Evolutionary conservation across 2,329 filamentous ascomycete species (phyloP), one percentile per base, ranked within the genome.

Genomic region (Clarireedia homoeocarpa): DNA sequence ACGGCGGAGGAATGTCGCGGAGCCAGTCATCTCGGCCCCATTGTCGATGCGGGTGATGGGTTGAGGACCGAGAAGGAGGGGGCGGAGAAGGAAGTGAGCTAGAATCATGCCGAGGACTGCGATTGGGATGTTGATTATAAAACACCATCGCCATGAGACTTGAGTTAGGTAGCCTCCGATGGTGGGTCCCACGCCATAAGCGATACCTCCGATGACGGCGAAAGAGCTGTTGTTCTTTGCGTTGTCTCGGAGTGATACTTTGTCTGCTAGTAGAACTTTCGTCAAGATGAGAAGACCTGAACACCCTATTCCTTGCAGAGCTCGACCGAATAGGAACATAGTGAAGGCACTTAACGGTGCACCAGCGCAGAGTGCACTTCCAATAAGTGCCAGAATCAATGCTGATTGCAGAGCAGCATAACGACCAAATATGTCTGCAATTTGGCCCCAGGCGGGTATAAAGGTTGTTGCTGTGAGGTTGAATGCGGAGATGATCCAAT

Each of bases 401-500:
- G 81, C 74, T 7, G 76, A 71, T 49, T 85, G 82, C 6, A 88
- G 71, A 5, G 79, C 73, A 5, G 71, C 71, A 64, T 86, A 79
- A 2, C 84, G 77, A 15, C 84, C 84, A 61, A 84, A 86, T 27
- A 86, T 76, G 61, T 88, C 82, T 15, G 81, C 77, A 46, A 84
- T 74, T 62, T 86, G 83, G 1, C 80, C 82, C 71, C 83, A 86
- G 52, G 80, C 78, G 3, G 84, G 84, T 7, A 87, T 82, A 61
- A 86, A 87, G 1, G 83, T 79, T 1, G 84, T 83, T 0, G 81
- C 81, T 0, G 83, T 84, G 14, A 89, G 72, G 52, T 83, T 87
- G 69, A 86, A 88, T 6, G 83, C 75, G 0, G 84, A 84, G 17
- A 87, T 79, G 64, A 89, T 85, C 83, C 83, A 87, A 64, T 85